Evolutionary conservation across 2,329 filamentous ascomycete genomes (phyloP).

Genomic region (Emergomyces orientalis): DNA sequence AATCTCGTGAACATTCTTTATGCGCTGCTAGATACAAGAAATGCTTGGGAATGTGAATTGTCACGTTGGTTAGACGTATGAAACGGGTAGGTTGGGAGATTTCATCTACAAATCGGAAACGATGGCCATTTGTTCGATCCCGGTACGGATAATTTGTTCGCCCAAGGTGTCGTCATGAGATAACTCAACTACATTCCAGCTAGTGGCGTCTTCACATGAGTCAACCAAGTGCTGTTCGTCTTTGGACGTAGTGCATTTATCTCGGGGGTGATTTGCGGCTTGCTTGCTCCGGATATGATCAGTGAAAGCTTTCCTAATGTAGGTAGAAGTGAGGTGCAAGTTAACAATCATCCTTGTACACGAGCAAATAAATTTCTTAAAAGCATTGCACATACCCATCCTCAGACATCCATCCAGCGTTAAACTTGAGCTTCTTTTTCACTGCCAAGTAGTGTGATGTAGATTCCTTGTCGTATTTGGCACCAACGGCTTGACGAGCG

Average conservation of each 20-base stretch:
- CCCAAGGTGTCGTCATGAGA: neutral
- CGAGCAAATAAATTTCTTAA: too few species aligned
- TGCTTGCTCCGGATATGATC: neutral
- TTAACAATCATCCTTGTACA: neutral
- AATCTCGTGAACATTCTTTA: too few species aligned
- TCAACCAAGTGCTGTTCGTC: neutral
- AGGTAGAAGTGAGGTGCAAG: neutral
- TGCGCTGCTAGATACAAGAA: neutral
- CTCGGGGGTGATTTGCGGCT: neutral
- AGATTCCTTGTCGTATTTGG: slow-evolving; percentile 2
- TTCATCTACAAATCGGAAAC: neutral
- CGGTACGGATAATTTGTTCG: neutral
- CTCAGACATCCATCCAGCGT: slow-evolving; percentile 11
- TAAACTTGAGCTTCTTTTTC: slow-evolving; percentile 1
- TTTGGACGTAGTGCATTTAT: neutral
- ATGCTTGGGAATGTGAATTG: neutral
- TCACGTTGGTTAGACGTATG: neutral
- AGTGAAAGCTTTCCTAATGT: neutral
- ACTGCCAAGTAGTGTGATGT: slow-evolving; percentile 1
- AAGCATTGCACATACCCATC: slow-evolving; percentile 9
- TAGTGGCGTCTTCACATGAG: neutral
- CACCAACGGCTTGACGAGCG: neutral
- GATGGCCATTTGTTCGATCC: neutral
- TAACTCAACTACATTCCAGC: too few species aligned
- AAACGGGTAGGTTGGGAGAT: neutral